Conservation (phyloP, 257 asterid genomes). For the Datura wrightii region DNA sequence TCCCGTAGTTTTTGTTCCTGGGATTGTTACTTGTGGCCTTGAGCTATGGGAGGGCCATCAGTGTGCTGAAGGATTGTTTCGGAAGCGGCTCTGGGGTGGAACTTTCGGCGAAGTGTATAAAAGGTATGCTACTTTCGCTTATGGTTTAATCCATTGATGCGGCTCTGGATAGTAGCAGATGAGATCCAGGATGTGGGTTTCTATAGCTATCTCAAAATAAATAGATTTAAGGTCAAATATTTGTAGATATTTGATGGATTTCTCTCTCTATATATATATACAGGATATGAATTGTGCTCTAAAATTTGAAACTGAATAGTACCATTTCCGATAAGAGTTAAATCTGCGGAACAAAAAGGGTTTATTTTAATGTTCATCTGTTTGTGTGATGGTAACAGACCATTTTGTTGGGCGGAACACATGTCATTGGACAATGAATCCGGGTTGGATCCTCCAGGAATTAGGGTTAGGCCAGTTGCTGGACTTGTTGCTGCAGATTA, state of each 20-base stretch:
- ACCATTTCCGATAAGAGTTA: background rate
- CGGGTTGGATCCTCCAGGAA: slow-evolving; percentile 89
- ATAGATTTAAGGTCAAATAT: background rate
- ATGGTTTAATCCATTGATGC: background rate
- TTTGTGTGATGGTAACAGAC: slow-evolving; percentile 53
- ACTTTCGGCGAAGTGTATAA: slow-evolving; percentile 60
- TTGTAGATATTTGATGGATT: no score
- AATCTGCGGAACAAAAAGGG: background rate
- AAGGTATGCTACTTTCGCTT: slow-evolving; percentile 38
- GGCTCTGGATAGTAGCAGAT: background rate
- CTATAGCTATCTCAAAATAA: background rate
- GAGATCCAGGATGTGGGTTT: background rate
- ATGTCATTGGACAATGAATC: slow-evolving; percentile 94
- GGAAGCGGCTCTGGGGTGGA: slow-evolving; percentile 67
- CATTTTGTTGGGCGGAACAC: slow-evolving; percentile 95
- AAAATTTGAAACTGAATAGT: background rate
- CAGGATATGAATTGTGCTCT: background rate
- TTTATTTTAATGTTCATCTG: background rate
- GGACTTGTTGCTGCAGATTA: slow-evolving; percentile 99
- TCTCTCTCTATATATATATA: background rate
- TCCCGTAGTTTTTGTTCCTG: slow-evolving; percentile 73
- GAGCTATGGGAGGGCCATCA: slow-evolving; percentile 94
- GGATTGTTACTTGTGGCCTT: slow-evolving; percentile 88
- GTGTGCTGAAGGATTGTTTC: slow-evolving; percentile 67
- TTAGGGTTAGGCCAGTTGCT: slow-evolving; percentile 84